A percentile compares a stretch with the other conserved stretches of the same genome.
These are phyloP conservation scores for Reticulascus tulasneorum DNA, from an alignment of 2,329 filamentous ascomycete species.

Conservation along the genomic window DNA sequence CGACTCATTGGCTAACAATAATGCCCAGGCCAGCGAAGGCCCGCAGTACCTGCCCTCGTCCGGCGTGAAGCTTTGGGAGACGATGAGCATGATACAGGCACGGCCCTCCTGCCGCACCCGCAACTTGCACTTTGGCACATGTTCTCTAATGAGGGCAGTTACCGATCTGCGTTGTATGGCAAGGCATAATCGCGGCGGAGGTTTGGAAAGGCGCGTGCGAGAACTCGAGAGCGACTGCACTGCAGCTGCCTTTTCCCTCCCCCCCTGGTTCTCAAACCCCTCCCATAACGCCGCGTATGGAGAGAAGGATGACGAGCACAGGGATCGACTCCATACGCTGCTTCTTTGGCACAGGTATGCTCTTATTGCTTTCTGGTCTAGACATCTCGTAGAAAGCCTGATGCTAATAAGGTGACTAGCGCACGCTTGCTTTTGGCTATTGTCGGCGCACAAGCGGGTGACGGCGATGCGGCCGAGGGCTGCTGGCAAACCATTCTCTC, in stretches of 20 bases:
- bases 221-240: conserved; percentile 1
- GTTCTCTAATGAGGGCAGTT: background rate
- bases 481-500: background rate
- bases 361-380: background rate
- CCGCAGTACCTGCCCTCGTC: background rate
- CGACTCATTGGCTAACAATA: background rate
- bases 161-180: background rate
- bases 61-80: background rate
- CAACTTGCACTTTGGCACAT: background rate
- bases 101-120: background rate
- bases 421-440: background rate
- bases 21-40: background rate
- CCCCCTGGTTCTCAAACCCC: background rate
- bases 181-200: background rate
- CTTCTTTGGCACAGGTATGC: background rate
- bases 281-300: background rate
- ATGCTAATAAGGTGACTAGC: background rate
- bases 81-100: background rate
- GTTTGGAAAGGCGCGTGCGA: background rate
- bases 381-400: background rate
- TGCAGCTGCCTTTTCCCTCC: background rate
- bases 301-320: conserved; percentile 1
- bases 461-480: background rate
- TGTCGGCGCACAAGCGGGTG: background rate
- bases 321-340: background rate